Evolutionary conservation across 2,329 filamentous ascomycete species (phyloP), one percentile per base, ranked within the genome.

Genomic region (Fusarium clavum): DNA sequence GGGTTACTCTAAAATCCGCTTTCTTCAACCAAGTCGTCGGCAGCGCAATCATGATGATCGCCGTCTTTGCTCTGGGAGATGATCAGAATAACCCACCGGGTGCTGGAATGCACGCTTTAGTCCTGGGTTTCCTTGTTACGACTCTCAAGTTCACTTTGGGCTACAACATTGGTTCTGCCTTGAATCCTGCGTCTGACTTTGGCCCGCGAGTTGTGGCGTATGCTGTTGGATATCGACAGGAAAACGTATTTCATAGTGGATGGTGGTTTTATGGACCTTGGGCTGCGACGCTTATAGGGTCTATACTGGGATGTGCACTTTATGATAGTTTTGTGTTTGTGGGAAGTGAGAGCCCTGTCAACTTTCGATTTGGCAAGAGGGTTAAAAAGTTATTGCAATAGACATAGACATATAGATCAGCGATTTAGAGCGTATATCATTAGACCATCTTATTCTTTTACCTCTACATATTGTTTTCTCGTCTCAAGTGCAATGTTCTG

Each of bases 161-260:
- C 0, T 80, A 79, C 43, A 81, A 81, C 45, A 79, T 77, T 8
- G 80, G 79, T 5, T 77, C 79, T 6, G 76, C 80, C 0, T 55
- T 81, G 57, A 82, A 81, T 29, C 79, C 80, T 16, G 80, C 80
- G 0, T 78, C 78, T 7, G 80, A 81, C 32, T 78, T 81, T 40
- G 79, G 80, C 3, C 78, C 79, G 1, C 71, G 79, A 0, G 70
- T 80, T 0, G 64, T 79, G 3, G 73, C 77, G 9, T 77, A 77
- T 27, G 74, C 77, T 2, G 75, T 76, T 14, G 79, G 79, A 2
- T 80, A 77, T 51, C 54, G 70, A 2, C 67, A 56, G 4, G 64
- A 66, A 1, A 72, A 75, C 25, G 73, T 78, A 11, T 81, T 79
- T 56, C 40, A 63, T 6, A 73, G 65, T 9, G 69, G 64, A 6